A percentile compares a stretch with the other conserved stretches of the same genome.
Evolutionary conservation across 768 basidiomycete genomes (phyloP).

Genomic region (Mycena rosella): DNA sequence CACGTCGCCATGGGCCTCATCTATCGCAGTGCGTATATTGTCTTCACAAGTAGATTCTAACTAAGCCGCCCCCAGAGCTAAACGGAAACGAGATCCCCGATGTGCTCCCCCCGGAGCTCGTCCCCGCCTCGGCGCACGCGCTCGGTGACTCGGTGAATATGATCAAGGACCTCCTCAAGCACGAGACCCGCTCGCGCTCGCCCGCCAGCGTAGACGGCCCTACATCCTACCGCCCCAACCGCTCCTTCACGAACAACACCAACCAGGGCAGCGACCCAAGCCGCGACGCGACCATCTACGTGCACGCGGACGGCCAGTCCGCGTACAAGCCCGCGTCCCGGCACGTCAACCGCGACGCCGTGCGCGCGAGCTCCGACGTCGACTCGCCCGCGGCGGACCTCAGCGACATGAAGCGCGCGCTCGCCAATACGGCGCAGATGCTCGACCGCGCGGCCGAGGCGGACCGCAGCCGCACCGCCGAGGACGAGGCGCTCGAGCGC

Average conservation of each 20-base stretch:
- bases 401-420: conserved; percentile 86
- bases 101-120: conserved; percentile 86
- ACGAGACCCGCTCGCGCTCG: conserved; percentile 84
- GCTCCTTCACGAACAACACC: conserved; percentile 74
- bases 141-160: conserved; percentile 92
- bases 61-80: conserved; percentile 67
- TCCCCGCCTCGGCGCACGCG: conserved; percentile 92
- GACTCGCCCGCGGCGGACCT: conserved; percentile 75
- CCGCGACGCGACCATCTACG: conserved; percentile 93
- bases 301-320: conserved; percentile 76
- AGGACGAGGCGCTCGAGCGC: conserved; percentile 92
- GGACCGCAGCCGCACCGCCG: conserved; percentile 70
- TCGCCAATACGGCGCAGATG: conserved; percentile 83
- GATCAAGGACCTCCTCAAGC: conserved; percentile 87
- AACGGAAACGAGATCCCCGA: conserved; percentile 95
- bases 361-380: conserved; percentile 81
- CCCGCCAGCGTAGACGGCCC: conserved; percentile 65
- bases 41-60: background rate
- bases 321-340: conserved; percentile 85
- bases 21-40: conserved; percentile 82
- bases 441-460: conserved; percentile 81
- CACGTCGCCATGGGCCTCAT: conserved; percentile 99
- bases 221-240: conserved; percentile 73
- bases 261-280: conserved; percentile 64
- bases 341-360: conserved; percentile 86